A percentile compares a stretch with the other conserved stretches of the same genome.
Conservation (phyloP, 2,329 filamentous ascomycete genomes). For the Colletotrichum coccodes region DNA sequence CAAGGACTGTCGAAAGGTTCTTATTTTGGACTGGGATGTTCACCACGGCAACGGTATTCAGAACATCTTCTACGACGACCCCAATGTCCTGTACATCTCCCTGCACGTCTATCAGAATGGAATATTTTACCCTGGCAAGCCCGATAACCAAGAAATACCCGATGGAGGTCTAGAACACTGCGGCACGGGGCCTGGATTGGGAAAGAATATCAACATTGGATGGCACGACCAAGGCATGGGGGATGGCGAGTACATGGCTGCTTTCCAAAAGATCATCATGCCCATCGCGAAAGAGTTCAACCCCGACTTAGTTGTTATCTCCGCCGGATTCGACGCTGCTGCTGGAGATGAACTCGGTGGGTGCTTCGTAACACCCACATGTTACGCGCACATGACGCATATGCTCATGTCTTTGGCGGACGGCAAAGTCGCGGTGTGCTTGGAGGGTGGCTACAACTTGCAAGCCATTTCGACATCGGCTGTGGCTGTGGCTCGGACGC, state of each 20-base stretch:
- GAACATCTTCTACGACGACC: conserved; percentile 94
- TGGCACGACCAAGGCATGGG: conserved; percentile 84
- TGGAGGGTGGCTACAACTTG: conserved; percentile 97
- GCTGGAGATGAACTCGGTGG: conserved; percentile 92
- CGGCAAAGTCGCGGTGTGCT: conserved; percentile 89
- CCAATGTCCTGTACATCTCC: conserved; percentile 95
- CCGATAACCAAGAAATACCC: conserved; percentile 65
- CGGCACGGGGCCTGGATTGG: conserved; percentile 63
- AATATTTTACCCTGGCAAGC: conserved; percentile 82
- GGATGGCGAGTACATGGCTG: conserved; percentile 95
- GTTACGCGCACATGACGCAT: conserved; percentile 98
- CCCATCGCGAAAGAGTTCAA: conserved; percentile 94
- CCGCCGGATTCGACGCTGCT: conserved; percentile 95
- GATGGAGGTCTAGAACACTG: conserved; percentile 72
- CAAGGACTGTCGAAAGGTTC: conserved; percentile 83
- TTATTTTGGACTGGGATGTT: conserved; percentile 93
- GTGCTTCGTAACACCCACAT: conserved; percentile 89
- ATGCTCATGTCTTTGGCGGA: conserved; percentile 96
- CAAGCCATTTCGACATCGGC: conserved; percentile 92
- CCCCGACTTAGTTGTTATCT: conserved; percentile 94
- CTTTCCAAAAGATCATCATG: conserved; percentile 96
- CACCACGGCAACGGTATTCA: conserved; percentile 92
- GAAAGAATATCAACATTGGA: conserved; percentile 74
- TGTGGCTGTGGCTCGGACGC: conserved; percentile 86
- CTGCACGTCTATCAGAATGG: conserved; percentile 89